phyloP scores from a whole-genome alignment of 139 green algal species.

The Coelastrella sp. region DNA sequence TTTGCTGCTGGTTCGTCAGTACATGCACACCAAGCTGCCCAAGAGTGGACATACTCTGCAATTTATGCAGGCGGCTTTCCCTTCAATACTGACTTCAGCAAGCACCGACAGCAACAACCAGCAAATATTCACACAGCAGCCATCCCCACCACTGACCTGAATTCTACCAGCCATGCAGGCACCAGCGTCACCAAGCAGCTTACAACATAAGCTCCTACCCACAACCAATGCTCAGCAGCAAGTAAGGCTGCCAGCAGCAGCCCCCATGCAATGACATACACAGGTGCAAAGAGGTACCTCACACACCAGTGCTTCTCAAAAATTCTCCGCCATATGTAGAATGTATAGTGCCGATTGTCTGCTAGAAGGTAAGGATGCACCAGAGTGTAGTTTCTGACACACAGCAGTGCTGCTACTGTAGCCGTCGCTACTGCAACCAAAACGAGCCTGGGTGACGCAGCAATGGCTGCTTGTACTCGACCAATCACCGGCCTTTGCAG shows the following conservation, averaged over 20 bases:
- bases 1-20: no score
- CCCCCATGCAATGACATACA: slow-evolving; percentile 58
- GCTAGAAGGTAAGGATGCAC: slow-evolving; percentile 93
- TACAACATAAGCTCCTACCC: slow-evolving; percentile 50
- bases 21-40: no score
- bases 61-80: no score
- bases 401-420: not conserved
- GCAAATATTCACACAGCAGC: no score
- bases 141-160: slow-evolving; percentile 62
- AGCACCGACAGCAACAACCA: no score
- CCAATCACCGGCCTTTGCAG: not conserved
- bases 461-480: not conserved
- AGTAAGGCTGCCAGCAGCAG: slow-evolving; percentile 53
- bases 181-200: slow-evolving; percentile 70
- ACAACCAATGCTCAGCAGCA: slow-evolving; percentile 47
- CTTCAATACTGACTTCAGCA: no score
- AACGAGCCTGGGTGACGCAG: not conserved
- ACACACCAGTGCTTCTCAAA: slow-evolving; percentile 17
- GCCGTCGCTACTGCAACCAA: not conserved
- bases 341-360: slow-evolving; percentile 96
- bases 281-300: slow-evolving; percentile 64
- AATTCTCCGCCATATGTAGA: slow-evolving; percentile 90
- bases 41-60: no score
- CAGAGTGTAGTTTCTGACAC: slow-evolving; percentile 63
- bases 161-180: slow-evolving; percentile 89